These are phyloP conservation scores for Amanita pseudoporphyria DNA, from an alignment of 768 basidiomycete species.

Conservation along the genomic window DNA sequence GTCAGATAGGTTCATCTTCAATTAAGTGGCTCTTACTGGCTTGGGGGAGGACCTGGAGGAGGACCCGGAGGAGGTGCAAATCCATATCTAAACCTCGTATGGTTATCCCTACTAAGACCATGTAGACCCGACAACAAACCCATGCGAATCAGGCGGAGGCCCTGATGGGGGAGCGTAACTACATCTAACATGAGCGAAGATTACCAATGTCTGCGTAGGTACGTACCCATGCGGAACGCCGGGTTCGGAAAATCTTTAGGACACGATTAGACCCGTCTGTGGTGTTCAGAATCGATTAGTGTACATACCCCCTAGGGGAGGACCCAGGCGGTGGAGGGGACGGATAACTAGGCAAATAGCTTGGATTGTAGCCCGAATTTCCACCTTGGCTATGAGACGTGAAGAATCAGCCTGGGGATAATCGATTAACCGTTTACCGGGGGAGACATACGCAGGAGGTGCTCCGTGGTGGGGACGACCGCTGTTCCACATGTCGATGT, in stretches of 20 bases:
- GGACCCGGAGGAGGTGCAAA: constrained; percentile 18
- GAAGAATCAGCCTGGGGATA: not conserved
- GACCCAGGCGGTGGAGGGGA: constrained; percentile 10
- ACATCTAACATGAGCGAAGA: not conserved
- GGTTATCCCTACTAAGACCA: not conserved
- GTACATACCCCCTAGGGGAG: not conserved
- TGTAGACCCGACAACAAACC: constrained; percentile 4
- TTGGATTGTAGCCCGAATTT: constrained; percentile 31
- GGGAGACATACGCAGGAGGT: constrained; percentile 9
- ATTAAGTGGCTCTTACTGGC: constrained; percentile 8
- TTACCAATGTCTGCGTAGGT: not conserved
- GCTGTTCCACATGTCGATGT: constrained; percentile 31
- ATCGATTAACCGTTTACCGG: not conserved
- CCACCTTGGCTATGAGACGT: constrained; percentile 7
- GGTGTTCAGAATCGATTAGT: too few relatives aligned
- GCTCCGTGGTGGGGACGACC: constrained; percentile 17
- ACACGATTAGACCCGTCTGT: too few relatives aligned
- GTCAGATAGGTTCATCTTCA: constrained; percentile 10
- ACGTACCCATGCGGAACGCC: not conserved
- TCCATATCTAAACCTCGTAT: constrained; percentile 7
- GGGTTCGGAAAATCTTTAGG: not conserved
- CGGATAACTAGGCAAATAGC: constrained; percentile 30
- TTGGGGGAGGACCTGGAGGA: constrained; percentile 23
- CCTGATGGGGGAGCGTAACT: constrained; percentile 20
- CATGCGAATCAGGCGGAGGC: constrained; percentile 12